Base-by-base conservation (phyloP, 139 green algal genomes). In the Eudorina sp. region DNA sequence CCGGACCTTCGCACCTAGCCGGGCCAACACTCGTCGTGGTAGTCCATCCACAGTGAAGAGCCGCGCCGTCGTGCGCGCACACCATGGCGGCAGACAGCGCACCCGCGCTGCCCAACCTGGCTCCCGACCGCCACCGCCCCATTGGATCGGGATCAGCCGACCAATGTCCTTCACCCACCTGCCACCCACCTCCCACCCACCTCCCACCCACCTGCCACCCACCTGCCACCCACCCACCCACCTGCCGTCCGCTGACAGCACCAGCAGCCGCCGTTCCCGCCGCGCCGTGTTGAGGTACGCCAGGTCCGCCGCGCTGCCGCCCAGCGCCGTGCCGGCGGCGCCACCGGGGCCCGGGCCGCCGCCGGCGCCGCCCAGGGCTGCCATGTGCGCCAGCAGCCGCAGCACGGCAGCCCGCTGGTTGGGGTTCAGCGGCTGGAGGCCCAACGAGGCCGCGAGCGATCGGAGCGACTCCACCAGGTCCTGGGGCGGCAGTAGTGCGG, bases 351-450 rank as follows among this genome's bases (percentile, higher is more conserved):
- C 76, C 38, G 48, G 73, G 70, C 73, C 36, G 46, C 36, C 58
- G 46, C n/a, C 38, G 23, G 69, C 31, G 18, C 31, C 23, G 58
- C 41, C 72, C 46, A 48, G 55, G 0, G 31, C 46, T 31, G 38
- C 62, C 51, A 94, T 25, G 46, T 89, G 83, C 2, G 27, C 34
- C 77, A 96, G 88, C 53, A 95, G 84, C 2, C 91, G 79, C 69
- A 95, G 27, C 8, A 92, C 90, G 21, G 93, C 88, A 23, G 43
- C 58, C 38, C 91, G 66, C 89, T 96, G 90, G 86, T 96, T 96
- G 34, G 89, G 82, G 64, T 92, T 95, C 14, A 96, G 89, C 34
- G 78, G 53, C 48, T 85, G 16, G 69, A n/a, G 43, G 36, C 48
- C 69, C 0, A 38, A n/a, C 0, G 69, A 34, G 14, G 29, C 60